phyloP scores from a whole-genome alignment of 1,284 basidiomycete genomes.

The Ceratobasidium sp. region DNA sequence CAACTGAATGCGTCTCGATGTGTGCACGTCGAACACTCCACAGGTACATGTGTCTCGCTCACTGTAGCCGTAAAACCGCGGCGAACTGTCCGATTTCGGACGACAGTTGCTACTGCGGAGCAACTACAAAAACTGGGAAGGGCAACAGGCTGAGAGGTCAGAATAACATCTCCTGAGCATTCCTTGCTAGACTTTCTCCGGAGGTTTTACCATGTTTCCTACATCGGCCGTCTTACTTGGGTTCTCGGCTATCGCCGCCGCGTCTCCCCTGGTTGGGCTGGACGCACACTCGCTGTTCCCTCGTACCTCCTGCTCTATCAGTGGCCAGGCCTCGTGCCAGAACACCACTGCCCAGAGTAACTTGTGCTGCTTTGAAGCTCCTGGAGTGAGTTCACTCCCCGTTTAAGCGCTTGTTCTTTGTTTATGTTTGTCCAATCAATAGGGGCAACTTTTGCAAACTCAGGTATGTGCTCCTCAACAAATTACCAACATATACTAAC shows the following conservation, averaged over 20 bases:
- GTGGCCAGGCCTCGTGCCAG: conserved; percentile 46
- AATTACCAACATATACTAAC: background rate
- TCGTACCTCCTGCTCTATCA: conserved; percentile 44
- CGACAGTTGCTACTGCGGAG: conserved; percentile 20
- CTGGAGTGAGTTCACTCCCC: conserved; percentile 46
- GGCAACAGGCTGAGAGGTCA: background rate
- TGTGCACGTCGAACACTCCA: conserved; percentile 33
- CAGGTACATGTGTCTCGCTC: conserved; percentile 27
- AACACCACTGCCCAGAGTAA: conserved; percentile 49
- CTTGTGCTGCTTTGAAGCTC: conserved; percentile 50
- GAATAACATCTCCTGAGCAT: background rate
- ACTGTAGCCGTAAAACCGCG: conserved; percentile 16
- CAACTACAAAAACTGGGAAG: conserved; percentile 8
- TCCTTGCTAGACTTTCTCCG: background rate
- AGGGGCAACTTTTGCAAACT: conserved; percentile 50
- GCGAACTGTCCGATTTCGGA: background rate
- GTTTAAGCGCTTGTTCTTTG: background rate
- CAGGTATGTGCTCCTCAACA: conserved; percentile 32
- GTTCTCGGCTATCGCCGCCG: conserved; percentile 9
- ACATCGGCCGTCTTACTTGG: conserved; percentile 6
- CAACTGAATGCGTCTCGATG: background rate
- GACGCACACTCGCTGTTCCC: conserved; percentile 41
- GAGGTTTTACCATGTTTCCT: background rate
- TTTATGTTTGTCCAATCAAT: background rate
- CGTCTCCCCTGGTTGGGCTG: conserved; percentile 31